Conservation (phyloP, 192 early-diverging fungal species). For the Chytriomyces sp. region DNA sequence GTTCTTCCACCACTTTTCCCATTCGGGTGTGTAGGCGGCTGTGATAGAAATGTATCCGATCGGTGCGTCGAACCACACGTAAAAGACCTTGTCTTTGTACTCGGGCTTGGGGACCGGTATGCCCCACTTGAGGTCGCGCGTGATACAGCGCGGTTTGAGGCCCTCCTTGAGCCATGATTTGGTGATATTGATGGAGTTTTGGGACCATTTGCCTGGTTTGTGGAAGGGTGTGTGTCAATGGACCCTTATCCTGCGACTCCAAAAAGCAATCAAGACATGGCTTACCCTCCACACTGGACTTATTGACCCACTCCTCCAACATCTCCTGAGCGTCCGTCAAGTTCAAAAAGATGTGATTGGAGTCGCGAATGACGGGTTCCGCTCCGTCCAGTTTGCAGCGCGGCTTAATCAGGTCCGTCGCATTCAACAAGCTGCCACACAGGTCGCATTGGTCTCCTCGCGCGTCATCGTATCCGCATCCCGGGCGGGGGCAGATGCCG, state of each 20-base stretch:
- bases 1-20: slow-evolving; percentile 99
- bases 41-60: slow-evolving; percentile 99
- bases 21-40: slow-evolving; percentile 89
- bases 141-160: slow-evolving; percentile 91
- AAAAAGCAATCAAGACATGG: not conserved
- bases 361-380: slow-evolving; percentile 76
- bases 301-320: slow-evolving; percentile 75
- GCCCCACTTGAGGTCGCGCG: slow-evolving; percentile 98
- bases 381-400: slow-evolving; percentile 91
- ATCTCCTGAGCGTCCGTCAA: slow-evolving; percentile 73
- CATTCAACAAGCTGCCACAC: slow-evolving; percentile 88
- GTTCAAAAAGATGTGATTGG: slow-evolving; percentile 90
- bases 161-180: slow-evolving; percentile 93
- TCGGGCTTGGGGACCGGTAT: slow-evolving; percentile 85
- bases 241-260: not conserved
- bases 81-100: slow-evolving; percentile 92
- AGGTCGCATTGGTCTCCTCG: slow-evolving; percentile 99
- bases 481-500: slow-evolving; percentile 92
- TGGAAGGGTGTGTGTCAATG: not conserved
- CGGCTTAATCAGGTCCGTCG: slow-evolving; percentile 89
- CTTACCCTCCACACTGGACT: slow-evolving; percentile 66
- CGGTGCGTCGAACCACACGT: slow-evolving; percentile 99
- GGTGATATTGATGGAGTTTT: slow-evolving; percentile 87
- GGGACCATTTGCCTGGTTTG: slow-evolving; percentile 72
- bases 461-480: slow-evolving; percentile 74